Conservation (phyloP, 805 yeast species). For the Osmozyma mogii region DNA sequence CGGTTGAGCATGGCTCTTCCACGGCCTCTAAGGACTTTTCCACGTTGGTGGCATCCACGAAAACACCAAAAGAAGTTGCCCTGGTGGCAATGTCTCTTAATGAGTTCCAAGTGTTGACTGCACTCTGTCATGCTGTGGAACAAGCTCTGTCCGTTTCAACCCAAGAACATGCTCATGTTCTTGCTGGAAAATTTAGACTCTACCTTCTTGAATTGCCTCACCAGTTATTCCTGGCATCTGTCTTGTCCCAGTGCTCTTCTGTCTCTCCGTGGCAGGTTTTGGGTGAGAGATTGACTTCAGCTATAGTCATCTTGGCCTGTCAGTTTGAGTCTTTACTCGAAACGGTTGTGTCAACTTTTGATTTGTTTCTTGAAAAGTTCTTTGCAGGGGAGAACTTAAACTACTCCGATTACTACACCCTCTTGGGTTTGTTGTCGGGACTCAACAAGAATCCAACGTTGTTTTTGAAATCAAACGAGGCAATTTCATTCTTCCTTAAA, state of each 20-base stretch:
- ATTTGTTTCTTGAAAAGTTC: conserved; percentile 18
- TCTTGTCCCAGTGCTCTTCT: conserved; percentile 11
- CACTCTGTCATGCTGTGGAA: conserved; percentile 43
- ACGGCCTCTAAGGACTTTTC: conserved; percentile 3
- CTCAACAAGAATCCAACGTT: conserved; percentile 20
- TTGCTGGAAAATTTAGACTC: conserved; percentile 36
- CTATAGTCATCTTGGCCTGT: conserved; percentile 23
- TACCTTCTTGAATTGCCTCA: conserved; percentile 41
- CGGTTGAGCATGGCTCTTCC: conserved; percentile 10
- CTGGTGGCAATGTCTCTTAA: conserved; percentile 39
- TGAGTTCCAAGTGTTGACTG: conserved; percentile 50
- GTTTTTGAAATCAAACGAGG: conserved; percentile 14
- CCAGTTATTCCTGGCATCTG: conserved; percentile 35
- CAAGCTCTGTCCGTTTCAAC: too few relatives aligned
- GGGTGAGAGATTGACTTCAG: conserved; percentile 26
- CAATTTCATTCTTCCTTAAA: conserved; percentile 24
- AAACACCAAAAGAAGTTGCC: conserved; percentile 9
- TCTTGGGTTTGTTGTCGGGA: conserved; percentile 29
- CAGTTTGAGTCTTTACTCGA: conserved; percentile 14
- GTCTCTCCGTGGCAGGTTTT: conserved; percentile 29
- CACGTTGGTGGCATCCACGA: not conserved
- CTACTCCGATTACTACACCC: conserved; percentile 26
- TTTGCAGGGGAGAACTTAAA: conserved; percentile 15
- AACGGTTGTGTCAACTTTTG: conserved; percentile 20
- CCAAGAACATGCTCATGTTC: conserved; percentile 31